Evolutionary conservation across 495 filamentous ascomycete genomes (phyloP).

Genomic region (Hypoxylon trugodes): DNA sequence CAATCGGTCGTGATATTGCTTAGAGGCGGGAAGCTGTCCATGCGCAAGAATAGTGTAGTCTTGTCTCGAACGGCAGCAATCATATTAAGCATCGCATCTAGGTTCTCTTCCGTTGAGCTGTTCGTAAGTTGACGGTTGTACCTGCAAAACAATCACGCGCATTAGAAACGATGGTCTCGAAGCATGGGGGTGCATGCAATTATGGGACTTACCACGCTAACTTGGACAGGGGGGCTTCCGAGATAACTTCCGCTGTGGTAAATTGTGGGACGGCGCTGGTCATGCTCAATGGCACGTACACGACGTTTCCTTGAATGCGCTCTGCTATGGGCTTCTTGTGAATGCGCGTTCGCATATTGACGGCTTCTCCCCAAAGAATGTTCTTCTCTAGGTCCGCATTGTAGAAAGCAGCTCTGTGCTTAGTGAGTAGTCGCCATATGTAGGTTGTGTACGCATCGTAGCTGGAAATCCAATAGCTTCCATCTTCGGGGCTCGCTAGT

Average conservation of each 20-base stretch:
- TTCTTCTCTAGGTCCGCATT: too few relatives aligned
- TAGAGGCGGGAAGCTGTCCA: slow-evolving; percentile 41
- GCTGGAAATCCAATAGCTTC: slow-evolving; percentile 51
- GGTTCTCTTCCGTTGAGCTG: slow-evolving; percentile 46
- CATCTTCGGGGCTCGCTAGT: slow-evolving; percentile 36
- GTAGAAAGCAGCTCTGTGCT: too few relatives aligned
- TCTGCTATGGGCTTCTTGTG: slow-evolving; percentile 39
- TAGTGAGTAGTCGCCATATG: slow-evolving; percentile 47
- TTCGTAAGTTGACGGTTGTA: slow-evolving; percentile 53
- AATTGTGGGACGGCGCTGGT: slow-evolving; percentile 19
- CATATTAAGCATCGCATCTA: slow-evolving; percentile 42
- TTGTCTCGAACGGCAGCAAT: slow-evolving; percentile 49
- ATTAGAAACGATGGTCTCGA: too few relatives aligned
- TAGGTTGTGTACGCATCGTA: slow-evolving; percentile 53
- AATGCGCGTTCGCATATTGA: slow-evolving; percentile 51
- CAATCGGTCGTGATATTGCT: slow-evolving; percentile 33
- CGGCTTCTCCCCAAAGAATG: slow-evolving; percentile 46
- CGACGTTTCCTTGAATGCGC: slow-evolving; percentile 47
- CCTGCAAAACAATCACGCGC: not conserved
- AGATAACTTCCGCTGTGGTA: slow-evolving; percentile 42
- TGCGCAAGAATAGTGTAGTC: slow-evolving; percentile 36
- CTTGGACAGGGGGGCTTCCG: slow-evolving; percentile 42
- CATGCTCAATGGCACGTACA: slow-evolving; percentile 41
- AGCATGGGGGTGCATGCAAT: too few relatives aligned
- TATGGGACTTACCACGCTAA: slow-evolving; percentile 44